These are phyloP conservation scores for Conoideocrella luteorostrata DNA, from an alignment of 2,329 filamentous ascomycete species.

Conservation along the genomic window DNA sequence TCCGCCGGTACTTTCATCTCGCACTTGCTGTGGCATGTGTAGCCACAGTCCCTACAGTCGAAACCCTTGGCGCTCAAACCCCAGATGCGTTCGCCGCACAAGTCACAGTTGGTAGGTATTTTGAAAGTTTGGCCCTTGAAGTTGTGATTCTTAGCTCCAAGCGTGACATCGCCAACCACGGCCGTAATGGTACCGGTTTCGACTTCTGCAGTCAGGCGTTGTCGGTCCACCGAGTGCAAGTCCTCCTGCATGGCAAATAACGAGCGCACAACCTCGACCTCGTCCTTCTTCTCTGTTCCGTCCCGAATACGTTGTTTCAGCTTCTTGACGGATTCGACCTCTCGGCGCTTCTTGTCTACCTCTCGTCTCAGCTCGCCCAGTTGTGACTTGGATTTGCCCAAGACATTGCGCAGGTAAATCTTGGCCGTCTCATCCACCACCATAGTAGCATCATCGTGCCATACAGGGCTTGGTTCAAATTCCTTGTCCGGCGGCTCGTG, in stretches of 20 bases:
- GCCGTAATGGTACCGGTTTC: constrained; percentile 90
- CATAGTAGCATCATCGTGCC: constrained; percentile 90
- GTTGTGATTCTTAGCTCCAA: constrained; percentile 91
- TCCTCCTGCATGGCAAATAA: constrained; percentile 80
- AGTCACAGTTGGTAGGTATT: constrained; percentile 95
- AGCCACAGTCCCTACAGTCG: constrained; percentile 92
- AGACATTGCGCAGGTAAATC: constrained; percentile 82
- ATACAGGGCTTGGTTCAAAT: constrained; percentile 93
- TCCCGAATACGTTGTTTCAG: constrained; percentile 71
- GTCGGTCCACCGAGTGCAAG: constrained; percentile 76
- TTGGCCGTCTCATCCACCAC: constrained; percentile 81
- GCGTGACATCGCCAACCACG: constrained; percentile 83
- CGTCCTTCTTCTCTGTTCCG: constrained; percentile 81
- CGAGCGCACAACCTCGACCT: constrained; percentile 76
- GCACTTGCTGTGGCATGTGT: constrained; percentile 97
- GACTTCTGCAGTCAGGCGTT: constrained; percentile 80
- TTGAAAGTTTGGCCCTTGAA: constrained; percentile 99
- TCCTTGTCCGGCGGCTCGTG: constrained; percentile 77
- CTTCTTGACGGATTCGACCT: constrained; percentile 72
- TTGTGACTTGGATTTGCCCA: constrained; percentile 83
- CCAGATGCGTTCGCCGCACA: constrained; percentile 96
- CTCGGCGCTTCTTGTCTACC: constrained; percentile 76
- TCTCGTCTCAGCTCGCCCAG: constrained; percentile 74
- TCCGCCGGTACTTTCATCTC: constrained; percentile 98
- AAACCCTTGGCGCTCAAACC: constrained; percentile 94